Conservation (phyloP, 2,329 filamentous ascomycete genomes). For the Ophiostoma ulmi region DNA sequence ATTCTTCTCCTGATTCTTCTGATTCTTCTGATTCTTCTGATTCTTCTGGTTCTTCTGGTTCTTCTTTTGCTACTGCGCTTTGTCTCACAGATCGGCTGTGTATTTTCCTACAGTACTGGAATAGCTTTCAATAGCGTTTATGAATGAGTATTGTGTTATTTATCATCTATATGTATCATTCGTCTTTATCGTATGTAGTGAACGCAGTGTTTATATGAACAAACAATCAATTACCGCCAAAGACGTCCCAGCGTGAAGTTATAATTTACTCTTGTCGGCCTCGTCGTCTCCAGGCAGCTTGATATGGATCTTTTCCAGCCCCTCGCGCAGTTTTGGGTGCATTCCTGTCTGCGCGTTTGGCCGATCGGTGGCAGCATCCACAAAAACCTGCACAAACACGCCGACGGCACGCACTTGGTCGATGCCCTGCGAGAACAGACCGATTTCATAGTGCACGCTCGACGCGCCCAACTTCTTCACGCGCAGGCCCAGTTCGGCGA, state of each 20-base stretch:
- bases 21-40: not conserved
- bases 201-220: not conserved
- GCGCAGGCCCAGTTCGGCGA: conserved; percentile 74
- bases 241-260: not conserved
- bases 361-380: conserved; percentile 65
- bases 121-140: conserved; percentile 20
- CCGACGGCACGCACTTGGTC: conserved; percentile 77
- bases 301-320: conserved; percentile 53
- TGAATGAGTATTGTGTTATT: not conserved
- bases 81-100: not conserved
- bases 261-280: not conserved
- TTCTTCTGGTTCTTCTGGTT: not conserved
- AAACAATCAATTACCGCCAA: no score
- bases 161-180: not conserved
- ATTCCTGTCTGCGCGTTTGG: conserved; percentile 61
- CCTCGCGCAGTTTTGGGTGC: conserved; percentile 51
- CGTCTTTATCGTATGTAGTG: not conserved
- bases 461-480: conserved; percentile 80
- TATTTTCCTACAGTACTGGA: conserved; percentile 17
- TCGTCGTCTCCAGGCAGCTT: conserved; percentile 22
- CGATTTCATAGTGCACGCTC: conserved; percentile 86
- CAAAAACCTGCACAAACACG: conserved; percentile 82
- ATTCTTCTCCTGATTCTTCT: not conserved
- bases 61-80: no score
- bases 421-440: conserved; percentile 70